These are phyloP conservation scores for Ascochyta rabiei DNA, from an alignment of 2,329 filamentous ascomycete genomes.

Conservation along the genomic window DNA sequence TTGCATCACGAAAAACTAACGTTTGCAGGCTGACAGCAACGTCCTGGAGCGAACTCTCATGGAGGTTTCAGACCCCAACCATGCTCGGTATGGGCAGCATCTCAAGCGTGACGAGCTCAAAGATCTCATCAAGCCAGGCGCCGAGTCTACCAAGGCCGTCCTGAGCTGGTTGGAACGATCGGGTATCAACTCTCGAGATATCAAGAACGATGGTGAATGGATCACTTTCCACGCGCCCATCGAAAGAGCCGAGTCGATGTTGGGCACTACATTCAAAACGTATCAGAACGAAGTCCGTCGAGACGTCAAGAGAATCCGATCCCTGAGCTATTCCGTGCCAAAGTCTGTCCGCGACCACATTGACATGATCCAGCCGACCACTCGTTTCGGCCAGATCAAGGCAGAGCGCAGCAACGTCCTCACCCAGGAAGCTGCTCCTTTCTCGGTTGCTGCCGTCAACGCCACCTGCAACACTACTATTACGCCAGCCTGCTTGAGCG, in stretches of 20 bases:
- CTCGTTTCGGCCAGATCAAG: slow-evolving; percentile 61
- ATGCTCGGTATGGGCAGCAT: slow-evolving; percentile 65
- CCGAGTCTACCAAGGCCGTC: slow-evolving; percentile 57
- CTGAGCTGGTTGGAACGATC: slow-evolving; percentile 62
- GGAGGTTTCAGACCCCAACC: slow-evolving; percentile 66
- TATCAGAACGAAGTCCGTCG: slow-evolving; percentile 58
- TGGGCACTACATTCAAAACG: slow-evolving; percentile 63
- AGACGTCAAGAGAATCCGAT: slow-evolving; percentile 57
- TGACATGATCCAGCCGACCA: slow-evolving; percentile 70
- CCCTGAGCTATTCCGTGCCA: slow-evolving; percentile 67
- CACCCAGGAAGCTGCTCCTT: slow-evolving; percentile 31
- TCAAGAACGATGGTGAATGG: slow-evolving; percentile 65
- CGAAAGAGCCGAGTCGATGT: slow-evolving; percentile 59
- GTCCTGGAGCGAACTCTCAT: slow-evolving; percentile 65
- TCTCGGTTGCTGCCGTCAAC: slow-evolving; percentile 34
- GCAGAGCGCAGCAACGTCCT: slow-evolving; percentile 50
- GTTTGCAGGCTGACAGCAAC: slow-evolving; percentile 54
- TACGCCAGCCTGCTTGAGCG: slow-evolving; percentile 55
- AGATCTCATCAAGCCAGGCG: slow-evolving; percentile 58
- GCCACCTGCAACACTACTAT: slow-evolving; percentile 52
- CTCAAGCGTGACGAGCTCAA: slow-evolving; percentile 66
- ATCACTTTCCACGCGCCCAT: slow-evolving; percentile 63
- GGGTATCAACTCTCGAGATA: slow-evolving; percentile 53
- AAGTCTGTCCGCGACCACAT: slow-evolving; percentile 60
- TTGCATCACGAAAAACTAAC: slow-evolving; percentile 22